A percentile compares a stretch with the other conserved stretches of the same genome.
Conservation (phyloP, 2,329 filamentous ascomycete species). For the Lachnellula occidentalis region DNA sequence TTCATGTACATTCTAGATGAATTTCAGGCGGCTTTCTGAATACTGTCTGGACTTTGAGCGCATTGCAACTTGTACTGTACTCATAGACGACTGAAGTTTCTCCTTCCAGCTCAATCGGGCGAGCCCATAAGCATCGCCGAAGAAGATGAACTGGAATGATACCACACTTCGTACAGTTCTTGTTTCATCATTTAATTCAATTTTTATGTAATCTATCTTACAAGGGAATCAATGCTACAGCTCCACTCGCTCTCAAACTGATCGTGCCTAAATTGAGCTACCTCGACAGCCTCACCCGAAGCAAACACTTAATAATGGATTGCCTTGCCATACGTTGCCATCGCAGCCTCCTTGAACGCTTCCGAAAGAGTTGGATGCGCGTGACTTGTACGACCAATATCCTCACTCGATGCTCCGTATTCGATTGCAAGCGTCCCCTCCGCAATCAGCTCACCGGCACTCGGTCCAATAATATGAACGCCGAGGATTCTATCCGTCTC, state of each 20-base stretch:
- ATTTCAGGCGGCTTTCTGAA: background rate
- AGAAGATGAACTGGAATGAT: too few species aligned
- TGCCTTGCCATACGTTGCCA: conserved; percentile 92
- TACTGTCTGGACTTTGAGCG: too few species aligned
- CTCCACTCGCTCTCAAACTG: background rate
- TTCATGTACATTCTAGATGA: background rate
- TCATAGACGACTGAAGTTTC: too few species aligned
- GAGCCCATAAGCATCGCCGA: too few species aligned
- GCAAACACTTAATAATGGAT: conserved; percentile 73
- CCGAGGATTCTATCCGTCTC: conserved; percentile 95
- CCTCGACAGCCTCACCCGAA: background rate
- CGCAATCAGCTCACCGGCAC: conserved; percentile 98
- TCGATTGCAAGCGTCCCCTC: conserved; percentile 93
- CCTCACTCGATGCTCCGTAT: conserved; percentile 93
- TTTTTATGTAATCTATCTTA: conserved; percentile 28
- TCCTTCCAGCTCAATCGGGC: too few species aligned
- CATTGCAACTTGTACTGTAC: too few species aligned
- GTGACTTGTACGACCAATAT: conserved; percentile 91
- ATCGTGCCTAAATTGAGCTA: conserved; percentile 3
- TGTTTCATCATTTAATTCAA: conserved; percentile 2
- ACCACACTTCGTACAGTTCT: background rate
- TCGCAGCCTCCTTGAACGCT: conserved; percentile 99
- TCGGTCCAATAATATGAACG: conserved; percentile 92
- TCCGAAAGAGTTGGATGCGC: conserved; percentile 84
- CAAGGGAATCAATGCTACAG: conserved; percentile 19